Evolutionary conservation across 2,329 filamentous ascomycete species (phyloP).

Genomic region (Penicillium sp.): DNA sequence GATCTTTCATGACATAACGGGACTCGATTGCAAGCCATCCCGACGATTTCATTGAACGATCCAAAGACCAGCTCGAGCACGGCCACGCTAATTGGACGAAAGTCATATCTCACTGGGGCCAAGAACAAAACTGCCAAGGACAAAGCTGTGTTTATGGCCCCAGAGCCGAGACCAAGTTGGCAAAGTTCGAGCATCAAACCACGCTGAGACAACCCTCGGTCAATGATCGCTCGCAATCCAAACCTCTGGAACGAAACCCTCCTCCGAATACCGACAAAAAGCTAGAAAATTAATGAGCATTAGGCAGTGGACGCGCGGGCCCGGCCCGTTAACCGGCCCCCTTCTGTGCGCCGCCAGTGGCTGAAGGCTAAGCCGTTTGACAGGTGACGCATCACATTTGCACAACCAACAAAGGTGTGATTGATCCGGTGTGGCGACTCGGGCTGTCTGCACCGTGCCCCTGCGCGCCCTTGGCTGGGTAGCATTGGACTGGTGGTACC

Average conservation of each 20-base stretch:
- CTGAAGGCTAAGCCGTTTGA: conserved; percentile 11
- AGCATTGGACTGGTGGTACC: neutral
- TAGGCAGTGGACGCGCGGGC: neutral
- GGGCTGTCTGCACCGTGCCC: neutral
- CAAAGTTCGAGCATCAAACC: neutral
- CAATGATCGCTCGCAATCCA: neutral
- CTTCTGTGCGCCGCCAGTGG: neutral
- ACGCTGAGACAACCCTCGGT: neutral
- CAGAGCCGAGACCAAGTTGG: neutral
- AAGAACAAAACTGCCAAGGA: neutral
- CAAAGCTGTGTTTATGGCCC: neutral
- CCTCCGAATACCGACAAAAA: neutral
- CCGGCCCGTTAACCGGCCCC: neutral
- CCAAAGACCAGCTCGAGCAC: no score
- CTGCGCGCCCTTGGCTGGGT: neutral
- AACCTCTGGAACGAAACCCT: neutral
- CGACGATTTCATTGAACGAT: neutral
- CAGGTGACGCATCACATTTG: conserved; percentile 8
- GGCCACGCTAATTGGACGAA: neutral
- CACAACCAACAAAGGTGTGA: neutral
- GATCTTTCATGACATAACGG: no score
- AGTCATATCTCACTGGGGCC: neutral
- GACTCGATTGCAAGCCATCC: neutral
- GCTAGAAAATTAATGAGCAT: neutral
- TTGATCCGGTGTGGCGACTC: neutral